Base-by-base conservation (phyloP, 208 protist species). In the Giardia duodenalis region DNA sequence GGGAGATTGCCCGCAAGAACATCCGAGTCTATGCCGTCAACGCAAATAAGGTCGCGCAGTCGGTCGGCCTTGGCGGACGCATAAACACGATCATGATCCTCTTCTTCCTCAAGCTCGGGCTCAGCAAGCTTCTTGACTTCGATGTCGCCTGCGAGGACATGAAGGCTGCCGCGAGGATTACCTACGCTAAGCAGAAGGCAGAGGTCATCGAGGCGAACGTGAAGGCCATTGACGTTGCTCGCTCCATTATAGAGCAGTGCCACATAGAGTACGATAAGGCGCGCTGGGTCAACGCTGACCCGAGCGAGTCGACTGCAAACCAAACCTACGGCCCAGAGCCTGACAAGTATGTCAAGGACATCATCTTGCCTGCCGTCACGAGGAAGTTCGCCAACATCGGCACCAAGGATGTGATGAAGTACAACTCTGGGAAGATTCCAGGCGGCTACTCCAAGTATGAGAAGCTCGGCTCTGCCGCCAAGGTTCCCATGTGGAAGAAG, bases 401-500 rank as follows among this genome's bases (percentile, higher is more conserved):
- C 44, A 87, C 76, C 30, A 87, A 87, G 30, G 30, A 1, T 42
- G 44, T 87, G 76, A 3, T 45, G 39, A 39, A n/a, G 44, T 87
- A 87, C 44, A n/a, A 1, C 44, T 3, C 2, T 39, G 76, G 76
- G 2, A 45, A 43, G 39, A 47, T 92, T 57, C 90, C 90, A 43
- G 4, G 39, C 19, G 90, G 90, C 46, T 86, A 45, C 44, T 86
- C 93, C 10, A 19, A 87, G 43, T 95, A 91, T 44, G 95, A 96
- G 88, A 96, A 96, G 93, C 88, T 94, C 43, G 94, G 88, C 4
- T 92, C 95, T 67, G 95, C 95, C 44, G 39, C 47, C 19, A 44
- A 90, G 46, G 67, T 96, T 88, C 95, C 96, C 30, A 39, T 42
- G 0, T 96, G 96, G 95, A 92, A 95, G 39, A 57, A 91, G 46